These are phyloP conservation scores for Vigna unguiculata DNA, from an alignment of 306 rosid genomes.

Conservation along the genomic window DNA sequence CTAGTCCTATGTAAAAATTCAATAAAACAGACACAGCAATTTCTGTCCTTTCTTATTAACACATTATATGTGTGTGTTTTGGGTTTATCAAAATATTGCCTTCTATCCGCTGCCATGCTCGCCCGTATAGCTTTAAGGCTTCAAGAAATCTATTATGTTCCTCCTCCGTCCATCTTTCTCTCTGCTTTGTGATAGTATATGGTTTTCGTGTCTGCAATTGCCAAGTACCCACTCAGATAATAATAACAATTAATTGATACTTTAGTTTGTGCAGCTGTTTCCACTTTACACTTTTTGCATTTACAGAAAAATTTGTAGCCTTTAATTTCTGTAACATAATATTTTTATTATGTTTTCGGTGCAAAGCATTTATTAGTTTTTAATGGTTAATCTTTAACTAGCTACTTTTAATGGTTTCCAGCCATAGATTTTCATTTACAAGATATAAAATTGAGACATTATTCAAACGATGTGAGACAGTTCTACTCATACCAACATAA, in stretches of 20 bases:
- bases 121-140: conserved; percentile 92
- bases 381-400: too few relatives aligned
- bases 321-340: too few relatives aligned
- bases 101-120: conserved; percentile 99
- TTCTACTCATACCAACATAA: too few relatives aligned
- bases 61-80: not conserved
- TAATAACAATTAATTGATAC: not conserved
- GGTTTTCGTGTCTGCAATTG: conserved; percentile 84
- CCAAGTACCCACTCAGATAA: conserved; percentile 43
- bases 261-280: not conserved
- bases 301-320: not conserved
- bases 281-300: not conserved
- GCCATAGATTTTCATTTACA: not conserved
- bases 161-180: conserved; percentile 99
- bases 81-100: conserved; percentile 57
- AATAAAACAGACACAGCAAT: conserved; percentile 30
- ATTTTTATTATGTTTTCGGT: too few relatives aligned
- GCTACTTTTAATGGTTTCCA: too few relatives aligned
- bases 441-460: too few relatives aligned
- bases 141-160: conserved; percentile 93
- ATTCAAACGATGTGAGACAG: too few relatives aligned
- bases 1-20: conserved; percentile 4
- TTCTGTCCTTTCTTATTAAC: conserved; percentile 34
- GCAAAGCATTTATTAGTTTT: too few relatives aligned
- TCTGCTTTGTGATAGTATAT: conserved; percentile 94